These are phyloP conservation scores for Fusarium sulawesiense DNA, from an alignment of 2,329 filamentous ascomycete species.

Conservation along the genomic window DNA sequence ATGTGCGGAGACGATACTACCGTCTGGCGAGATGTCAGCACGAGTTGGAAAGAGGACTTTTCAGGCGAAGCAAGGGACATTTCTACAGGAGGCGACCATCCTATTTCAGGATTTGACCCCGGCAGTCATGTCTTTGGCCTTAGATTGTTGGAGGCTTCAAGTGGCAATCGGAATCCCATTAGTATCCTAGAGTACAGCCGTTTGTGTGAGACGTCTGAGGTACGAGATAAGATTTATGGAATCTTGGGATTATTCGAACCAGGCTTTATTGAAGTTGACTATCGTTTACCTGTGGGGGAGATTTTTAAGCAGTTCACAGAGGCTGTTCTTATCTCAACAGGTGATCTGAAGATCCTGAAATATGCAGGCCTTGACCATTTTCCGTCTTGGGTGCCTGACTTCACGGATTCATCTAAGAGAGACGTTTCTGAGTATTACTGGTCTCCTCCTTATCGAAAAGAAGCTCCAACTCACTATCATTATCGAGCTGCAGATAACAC, in stretches of 20 bases:
- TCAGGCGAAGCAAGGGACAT: background rate
- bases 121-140: constrained; percentile 16
- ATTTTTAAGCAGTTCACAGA: constrained; percentile 23
- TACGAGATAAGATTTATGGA: constrained; percentile 19
- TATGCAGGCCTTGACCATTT: background rate
- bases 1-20: constrained; percentile 14
- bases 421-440: background rate
- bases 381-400: constrained; percentile 29
- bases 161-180: background rate
- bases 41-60: constrained; percentile 3
- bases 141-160: background rate
- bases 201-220: constrained; percentile 11
- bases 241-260: constrained; percentile 20
- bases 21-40: background rate
- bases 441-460: background rate
- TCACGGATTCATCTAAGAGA: background rate
- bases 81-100: constrained; percentile 4
- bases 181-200: constrained; percentile 14
- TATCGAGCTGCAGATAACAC: background rate
- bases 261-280: background rate
- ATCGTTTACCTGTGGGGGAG: background rate
- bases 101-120: background rate
- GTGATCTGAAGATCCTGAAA: background rate
- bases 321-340: background rate
- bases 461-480: background rate